phyloP scores from a whole-genome alignment of 2,329 filamentous ascomycete genomes.

The Bisporella sp. region DNA sequence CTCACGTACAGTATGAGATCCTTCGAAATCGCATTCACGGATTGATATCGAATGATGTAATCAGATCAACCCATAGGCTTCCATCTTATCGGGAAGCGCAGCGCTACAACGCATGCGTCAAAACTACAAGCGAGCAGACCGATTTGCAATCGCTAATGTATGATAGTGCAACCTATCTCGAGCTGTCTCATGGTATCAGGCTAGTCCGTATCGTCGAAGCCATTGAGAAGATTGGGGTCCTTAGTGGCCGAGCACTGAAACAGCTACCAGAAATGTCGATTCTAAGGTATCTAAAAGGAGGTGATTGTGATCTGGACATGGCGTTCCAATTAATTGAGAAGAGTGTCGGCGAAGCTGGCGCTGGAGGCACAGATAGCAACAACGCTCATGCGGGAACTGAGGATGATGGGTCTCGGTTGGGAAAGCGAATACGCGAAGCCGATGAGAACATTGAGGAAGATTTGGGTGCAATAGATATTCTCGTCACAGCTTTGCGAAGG shows the following conservation, averaged over 20 bases:
- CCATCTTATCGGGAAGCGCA: conserved; percentile 17
- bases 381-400: no score
- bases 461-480: no score
- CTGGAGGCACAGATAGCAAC: no score
- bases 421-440: no score
- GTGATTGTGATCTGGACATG: conserved; percentile 16
- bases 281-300: conserved; percentile 15
- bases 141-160: no score
- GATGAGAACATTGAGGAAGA: no score
- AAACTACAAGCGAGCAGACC: no score
- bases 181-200: conserved; percentile 7
- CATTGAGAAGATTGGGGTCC: conserved; percentile 7
- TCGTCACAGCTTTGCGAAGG: no score
- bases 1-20: conserved; percentile 24
- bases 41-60: conserved; percentile 13
- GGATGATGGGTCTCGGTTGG: no score
- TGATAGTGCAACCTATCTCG: no score
- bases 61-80: conserved; percentile 12
- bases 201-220: conserved; percentile 14
- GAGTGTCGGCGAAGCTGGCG: no score
- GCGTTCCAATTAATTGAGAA: conserved; percentile 14
- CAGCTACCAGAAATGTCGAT: conserved; percentile 22
- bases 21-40: conserved; percentile 16
- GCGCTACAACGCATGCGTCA: no score
- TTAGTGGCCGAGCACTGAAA: conserved; percentile 20